These are phyloP conservation scores for Davidsoniella australis DNA, from an alignment of 2,329 filamentous ascomycete species.

Conservation along the genomic window DNA sequence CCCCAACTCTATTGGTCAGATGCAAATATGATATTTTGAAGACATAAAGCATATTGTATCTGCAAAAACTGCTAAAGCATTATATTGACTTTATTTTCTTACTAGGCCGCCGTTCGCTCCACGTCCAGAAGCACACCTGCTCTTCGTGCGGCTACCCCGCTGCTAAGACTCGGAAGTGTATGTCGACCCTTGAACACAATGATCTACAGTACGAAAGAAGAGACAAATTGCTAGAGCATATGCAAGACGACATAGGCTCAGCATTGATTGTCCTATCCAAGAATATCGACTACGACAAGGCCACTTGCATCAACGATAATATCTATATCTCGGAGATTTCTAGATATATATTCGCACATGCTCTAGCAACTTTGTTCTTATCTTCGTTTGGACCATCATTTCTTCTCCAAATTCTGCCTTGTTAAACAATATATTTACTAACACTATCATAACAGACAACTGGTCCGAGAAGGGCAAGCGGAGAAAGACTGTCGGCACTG, in stretches of 20 bases:
- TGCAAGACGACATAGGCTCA: not conserved
- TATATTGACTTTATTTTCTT: not conserved
- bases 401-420: not conserved
- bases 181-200: conserved; percentile 26
- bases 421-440: conserved; percentile 3
- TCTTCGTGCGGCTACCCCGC: conserved; percentile 87
- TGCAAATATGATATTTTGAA: not conserved
- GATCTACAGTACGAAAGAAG: not conserved
- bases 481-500: conserved; percentile 97
- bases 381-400: too few relatives aligned
- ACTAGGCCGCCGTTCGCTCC: conserved; percentile 82
- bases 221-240: conserved; percentile 6
- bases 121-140: conserved; percentile 99
- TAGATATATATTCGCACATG: not conserved
- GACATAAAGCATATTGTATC: too few relatives aligned
- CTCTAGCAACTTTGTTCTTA: not conserved
- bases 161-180: conserved; percentile 98
- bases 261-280: not conserved
- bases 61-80: not conserved
- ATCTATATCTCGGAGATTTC: not conserved
- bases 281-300: not conserved
- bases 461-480: conserved; percentile 99
- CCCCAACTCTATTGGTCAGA: not conserved
- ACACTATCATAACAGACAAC: conserved; percentile 52
- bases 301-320: not conserved